Evolutionary conservation across 768 basidiomycete species (phyloP), one percentile per base, ranked within the genome.

Genomic region (Boletus pseudo-olivaceus): DNA sequence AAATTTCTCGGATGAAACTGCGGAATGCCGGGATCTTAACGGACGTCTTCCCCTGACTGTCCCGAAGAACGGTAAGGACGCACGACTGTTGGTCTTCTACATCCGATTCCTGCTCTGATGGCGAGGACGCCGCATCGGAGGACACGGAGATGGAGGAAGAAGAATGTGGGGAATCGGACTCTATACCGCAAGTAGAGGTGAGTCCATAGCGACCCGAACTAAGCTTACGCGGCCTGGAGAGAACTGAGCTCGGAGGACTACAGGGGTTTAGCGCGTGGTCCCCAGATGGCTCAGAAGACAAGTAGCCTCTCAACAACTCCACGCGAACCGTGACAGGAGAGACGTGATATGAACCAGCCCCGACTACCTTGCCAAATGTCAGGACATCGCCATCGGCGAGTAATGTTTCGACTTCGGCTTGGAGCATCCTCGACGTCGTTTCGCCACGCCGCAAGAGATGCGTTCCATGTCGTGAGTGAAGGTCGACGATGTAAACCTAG

Each of bases 301-400:
- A 51, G 32, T 19, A 27, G 42, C 59, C 46, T 19, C 49, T 57
- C 42, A 84, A 57, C 37, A 90, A 70, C 67, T 84, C 78, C 34
- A 89, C 77, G 26, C 81, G 77, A 40, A 75, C 84, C 23, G 81
- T 79, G 39, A 90, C 74, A 12, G 88, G 88, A 4, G 75, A 74
- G 30, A 90, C 88, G 27, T 77, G 70, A 49, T 80, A 80, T 23
- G 79, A 76, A 45, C 81, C 80, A 55, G 80, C 79, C 35, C 83
- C 85, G 1, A 92, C 89, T 6, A 78, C 73, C 71, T 90, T 91
- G 60, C 89, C 89, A 62, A 92, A 88, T 2, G 87, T 90, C 54
- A 92, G 61, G 32, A 81, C 67, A 64, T 90, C 89, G 55, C 87
- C 87, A 62, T 89, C 82, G 39, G 74, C 63, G 44, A 92, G 81